phyloP scores from a whole-genome alignment of 202 grass and related monocot genomes.

The Carex arenaria region DNA sequence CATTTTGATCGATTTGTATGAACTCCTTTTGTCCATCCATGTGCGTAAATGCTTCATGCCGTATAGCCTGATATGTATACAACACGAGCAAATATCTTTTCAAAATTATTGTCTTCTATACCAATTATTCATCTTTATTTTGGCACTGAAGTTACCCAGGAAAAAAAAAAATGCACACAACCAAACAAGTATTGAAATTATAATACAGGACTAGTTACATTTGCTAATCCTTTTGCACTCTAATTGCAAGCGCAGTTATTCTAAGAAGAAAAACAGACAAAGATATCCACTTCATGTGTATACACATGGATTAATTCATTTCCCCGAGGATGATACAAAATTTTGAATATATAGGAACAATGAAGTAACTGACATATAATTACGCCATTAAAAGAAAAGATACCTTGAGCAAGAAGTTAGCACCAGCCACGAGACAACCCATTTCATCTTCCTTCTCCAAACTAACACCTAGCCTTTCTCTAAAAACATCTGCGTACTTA shows the following conservation, averaged over 20 bases:
- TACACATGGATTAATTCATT: neutral
- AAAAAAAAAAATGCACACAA: neutral
- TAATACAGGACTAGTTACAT: neutral
- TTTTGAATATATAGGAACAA: conserved; percentile 11
- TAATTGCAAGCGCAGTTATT: neutral
- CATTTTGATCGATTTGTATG: conserved; percentile 95
- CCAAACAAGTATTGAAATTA: neutral
- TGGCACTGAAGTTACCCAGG: neutral
- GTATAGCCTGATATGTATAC: conserved; percentile 54
- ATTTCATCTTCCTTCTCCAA: conserved; percentile 99
- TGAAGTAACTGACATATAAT: conserved; percentile 3
- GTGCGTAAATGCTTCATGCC: conserved; percentile 99
- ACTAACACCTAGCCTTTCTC: conserved; percentile 89
- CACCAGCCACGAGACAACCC: conserved; percentile 90
- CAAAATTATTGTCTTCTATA: neutral
- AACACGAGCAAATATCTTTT: neutral
- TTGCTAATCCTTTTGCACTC: neutral
- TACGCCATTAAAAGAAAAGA: conserved; percentile 17
- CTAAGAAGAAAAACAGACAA: neutral
- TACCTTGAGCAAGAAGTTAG: conserved; percentile 99
- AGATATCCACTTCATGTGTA: neutral
- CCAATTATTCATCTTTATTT: conserved; percentile 5
- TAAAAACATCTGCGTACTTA: conserved; percentile 86
- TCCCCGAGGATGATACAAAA: conserved; percentile 11
- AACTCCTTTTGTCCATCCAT: conserved; percentile 96